Evolutionary conservation across 768 basidiomycete species (phyloP).

Genomic region (Serpula lacrymans): DNA sequence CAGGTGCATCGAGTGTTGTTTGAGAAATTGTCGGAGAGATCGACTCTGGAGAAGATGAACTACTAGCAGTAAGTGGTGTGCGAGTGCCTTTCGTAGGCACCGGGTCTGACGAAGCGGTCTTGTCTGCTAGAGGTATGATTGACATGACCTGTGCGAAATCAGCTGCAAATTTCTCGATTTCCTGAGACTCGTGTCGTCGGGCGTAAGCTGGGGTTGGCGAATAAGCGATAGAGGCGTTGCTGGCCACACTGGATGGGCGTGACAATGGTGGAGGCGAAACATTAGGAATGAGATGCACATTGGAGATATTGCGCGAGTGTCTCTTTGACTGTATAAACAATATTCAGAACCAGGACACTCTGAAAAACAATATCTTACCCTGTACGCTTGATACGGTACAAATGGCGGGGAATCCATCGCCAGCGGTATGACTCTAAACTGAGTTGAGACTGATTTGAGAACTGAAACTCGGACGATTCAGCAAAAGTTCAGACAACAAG

Average conservation of each 20-base stretch:
- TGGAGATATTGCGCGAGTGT: slow-evolving; percentile 40
- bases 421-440: too few species aligned
- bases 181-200: slow-evolving; percentile 7
- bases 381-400: slow-evolving; percentile 53
- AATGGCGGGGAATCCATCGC: slow-evolving; percentile 14
- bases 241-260: slow-evolving; percentile 15
- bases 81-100: slow-evolving; percentile 4
- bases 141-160: slow-evolving; percentile 9
- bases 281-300: slow-evolving; percentile 19
- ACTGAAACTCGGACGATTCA: too few species aligned
- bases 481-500: too few species aligned
- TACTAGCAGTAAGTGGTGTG: slow-evolving; percentile 7
- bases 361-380: slow-evolving; percentile 19
- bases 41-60: slow-evolving; percentile 1
- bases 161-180: slow-evolving; percentile 17
- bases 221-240: slow-evolving; percentile 8
- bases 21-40: slow-evolving; percentile 3
- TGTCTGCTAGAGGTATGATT: slow-evolving; percentile 8
- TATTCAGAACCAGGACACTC: slow-evolving; percentile 5
- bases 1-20: not conserved
- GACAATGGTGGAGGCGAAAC: slow-evolving; percentile 18
- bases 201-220: slow-evolving; percentile 1
- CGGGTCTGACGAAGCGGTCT: slow-evolving; percentile 8
- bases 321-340: slow-evolving; percentile 38
- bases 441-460: too few species aligned